Conservation (phyloP, 2,329 filamentous ascomycete genomes). For the Gaeumannomyces tritici region DNA sequence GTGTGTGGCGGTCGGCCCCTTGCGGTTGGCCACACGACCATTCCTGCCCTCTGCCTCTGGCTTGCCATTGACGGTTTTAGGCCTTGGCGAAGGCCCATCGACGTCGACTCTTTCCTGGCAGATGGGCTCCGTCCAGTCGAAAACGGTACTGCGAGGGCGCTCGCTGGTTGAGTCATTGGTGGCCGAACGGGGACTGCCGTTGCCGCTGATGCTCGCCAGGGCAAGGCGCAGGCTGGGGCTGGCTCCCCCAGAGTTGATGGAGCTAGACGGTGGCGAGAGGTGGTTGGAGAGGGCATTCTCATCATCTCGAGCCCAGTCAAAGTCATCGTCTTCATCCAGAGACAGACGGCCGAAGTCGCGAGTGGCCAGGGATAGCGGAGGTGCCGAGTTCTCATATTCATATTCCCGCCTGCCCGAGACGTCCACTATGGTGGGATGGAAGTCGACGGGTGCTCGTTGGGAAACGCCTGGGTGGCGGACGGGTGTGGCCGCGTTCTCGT, state of each 20-base stretch:
- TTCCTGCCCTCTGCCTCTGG: conserved; percentile 62
- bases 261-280: conserved; percentile 47
- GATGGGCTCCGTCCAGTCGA: conserved; percentile 67
- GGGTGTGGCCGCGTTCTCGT: conserved; percentile 46
- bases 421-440: conserved; percentile 13
- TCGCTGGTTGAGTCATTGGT: conserved; percentile 26
- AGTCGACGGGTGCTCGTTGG: conserved; percentile 18
- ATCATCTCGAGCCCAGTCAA: conserved; percentile 53
- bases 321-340: conserved; percentile 52
- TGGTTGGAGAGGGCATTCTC: conserved; percentile 43
- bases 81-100: conserved; percentile 50
- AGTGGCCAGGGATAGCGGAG: conserved; percentile 22
- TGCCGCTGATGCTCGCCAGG: conserved; percentile 42
- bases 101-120: conserved; percentile 50
- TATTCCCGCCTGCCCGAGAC: conserved; percentile 3
- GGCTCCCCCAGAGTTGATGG: conserved; percentile 41
- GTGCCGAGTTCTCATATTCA: conserved; percentile 12
- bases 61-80: conserved; percentile 68
- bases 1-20: conserved; percentile 59
- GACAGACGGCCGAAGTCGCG: conserved; percentile 41
- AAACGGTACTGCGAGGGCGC: conserved; percentile 57
- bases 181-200: conserved; percentile 26
- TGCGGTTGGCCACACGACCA: conserved; percentile 57
- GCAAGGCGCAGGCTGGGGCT: conserved; percentile 45
- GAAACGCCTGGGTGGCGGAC: conserved; percentile 22